Base-by-base conservation (phyloP, 805 yeast species). In the Suhomyces sp. region DNA sequence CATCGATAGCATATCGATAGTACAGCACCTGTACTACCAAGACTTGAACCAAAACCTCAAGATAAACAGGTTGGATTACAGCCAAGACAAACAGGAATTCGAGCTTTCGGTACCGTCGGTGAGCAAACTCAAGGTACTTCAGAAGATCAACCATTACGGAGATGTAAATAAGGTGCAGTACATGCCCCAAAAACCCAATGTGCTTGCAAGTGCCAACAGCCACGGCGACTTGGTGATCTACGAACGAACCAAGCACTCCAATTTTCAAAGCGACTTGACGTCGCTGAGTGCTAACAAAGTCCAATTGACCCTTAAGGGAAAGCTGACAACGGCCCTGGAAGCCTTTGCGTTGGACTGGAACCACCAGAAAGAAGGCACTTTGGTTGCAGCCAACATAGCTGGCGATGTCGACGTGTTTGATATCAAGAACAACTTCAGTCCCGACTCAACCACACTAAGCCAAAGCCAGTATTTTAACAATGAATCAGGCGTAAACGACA, bases 111-210 rank as follows among this genome's bases (percentile, higher is more conserved):
- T 64, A 1, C 43, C 48, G 20, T 47, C 68, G 0, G 64, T 63
- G 51, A 61, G 62, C 44, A 68, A 67, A 53, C 50, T 68, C n/a
- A 61, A 64, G 39, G 64, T 60, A 5, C 55, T 76, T 4, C 96
- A 88, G 66, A 77, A 79, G 44, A 83, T 88, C n/a, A 75, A 80
- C 31, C 90, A 84, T 57, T 65, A 71, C 1, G 91, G 89, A 2
- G 94, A 86, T 56, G 85, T 91, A 51, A 89, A 89, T 63, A 79
- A 81, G 54, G 84, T 87, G 0, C 75, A 86, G 35, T 82, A 80
- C 60, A 81, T 88, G 84, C 96, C 97, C 0, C 93, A 87, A 58
- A 92, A 92, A 60, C 94, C 94, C 1, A 94, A 91, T 61, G 62
- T 92, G 4, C 76, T 92, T 4, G 89, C 92, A 1, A 80, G 90